These are phyloP conservation scores for Solanum chmielewskii DNA, from an alignment of 257 asterid genomes.

Conservation along the genomic window DNA sequence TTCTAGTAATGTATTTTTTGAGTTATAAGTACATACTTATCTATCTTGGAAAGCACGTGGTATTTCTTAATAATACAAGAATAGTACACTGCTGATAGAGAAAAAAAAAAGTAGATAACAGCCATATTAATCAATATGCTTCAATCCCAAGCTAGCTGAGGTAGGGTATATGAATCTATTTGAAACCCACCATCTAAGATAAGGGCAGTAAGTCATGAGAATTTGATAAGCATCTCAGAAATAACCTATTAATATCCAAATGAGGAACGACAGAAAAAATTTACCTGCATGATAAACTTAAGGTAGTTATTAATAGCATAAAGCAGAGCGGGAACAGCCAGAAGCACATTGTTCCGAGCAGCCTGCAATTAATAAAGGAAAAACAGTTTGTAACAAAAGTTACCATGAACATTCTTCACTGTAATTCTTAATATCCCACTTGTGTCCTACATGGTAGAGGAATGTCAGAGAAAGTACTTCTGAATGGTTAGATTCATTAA, in stretches of 20 bases:
- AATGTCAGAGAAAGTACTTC: background rate
- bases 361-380: slow-evolving; percentile 47
- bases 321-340: slow-evolving; percentile 93
- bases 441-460: background rate
- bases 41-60: background rate
- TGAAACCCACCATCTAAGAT: background rate
- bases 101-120: background rate
- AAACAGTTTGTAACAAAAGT: background rate
- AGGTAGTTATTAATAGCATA: slow-evolving; percentile 91
- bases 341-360: slow-evolving; percentile 71
- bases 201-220: background rate
- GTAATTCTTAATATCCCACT: background rate
- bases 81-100: background rate
- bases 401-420: background rate
- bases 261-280: background rate
- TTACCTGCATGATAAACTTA: slow-evolving; percentile 92
- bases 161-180: background rate
- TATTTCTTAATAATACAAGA: background rate
- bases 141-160: background rate
- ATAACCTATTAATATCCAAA: background rate
- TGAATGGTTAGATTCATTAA: background rate
- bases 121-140: background rate
- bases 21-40: background rate
- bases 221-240: background rate
- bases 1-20: background rate